Percentiles rank a stretch among this genome's conserved stretches.
These are phyloP conservation scores for Potentilla sterilis DNA, from an alignment of 306 rosid species.

Conservation along the genomic window DNA sequence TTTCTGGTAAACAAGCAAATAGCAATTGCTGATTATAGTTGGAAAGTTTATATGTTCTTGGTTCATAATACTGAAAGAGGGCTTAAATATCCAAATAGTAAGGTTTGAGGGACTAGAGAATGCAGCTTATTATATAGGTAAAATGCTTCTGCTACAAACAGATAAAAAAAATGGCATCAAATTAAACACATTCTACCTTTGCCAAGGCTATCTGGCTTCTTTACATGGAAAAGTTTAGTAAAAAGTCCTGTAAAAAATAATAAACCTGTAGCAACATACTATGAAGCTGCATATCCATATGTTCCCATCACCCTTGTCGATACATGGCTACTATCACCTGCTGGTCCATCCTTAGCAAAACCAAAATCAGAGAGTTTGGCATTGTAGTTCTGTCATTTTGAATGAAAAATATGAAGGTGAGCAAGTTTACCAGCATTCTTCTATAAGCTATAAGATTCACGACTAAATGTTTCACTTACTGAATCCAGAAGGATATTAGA, in stretches of 20 bases:
- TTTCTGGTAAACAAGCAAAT: background rate
- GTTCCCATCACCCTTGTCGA: background rate
- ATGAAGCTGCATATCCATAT: background rate
- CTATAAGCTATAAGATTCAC: background rate
- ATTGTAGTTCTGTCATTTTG: background rate
- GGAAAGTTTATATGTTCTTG: background rate
- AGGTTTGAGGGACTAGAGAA: background rate
- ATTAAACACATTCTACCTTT: background rate
- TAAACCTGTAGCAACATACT: background rate
- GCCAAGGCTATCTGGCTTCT: background rate
- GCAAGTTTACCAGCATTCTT: background rate
- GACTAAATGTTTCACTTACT: background rate
- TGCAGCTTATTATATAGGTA: conserved; percentile 34
- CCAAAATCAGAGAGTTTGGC: conserved; percentile 7
- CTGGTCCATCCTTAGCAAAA: conserved; percentile 1
- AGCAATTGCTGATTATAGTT: background rate
- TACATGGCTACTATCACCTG: background rate
- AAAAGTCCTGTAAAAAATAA: background rate
- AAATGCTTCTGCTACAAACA: background rate
- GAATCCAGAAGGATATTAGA: conserved; percentile 6
- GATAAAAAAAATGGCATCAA: background rate
- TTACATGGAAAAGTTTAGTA: background rate
- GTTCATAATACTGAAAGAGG: background rate
- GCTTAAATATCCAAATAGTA: background rate
- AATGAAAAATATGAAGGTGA: background rate